Conservation (phyloP, 495 filamentous ascomycete genomes). For the Pseudevernia furfuracea region DNA sequence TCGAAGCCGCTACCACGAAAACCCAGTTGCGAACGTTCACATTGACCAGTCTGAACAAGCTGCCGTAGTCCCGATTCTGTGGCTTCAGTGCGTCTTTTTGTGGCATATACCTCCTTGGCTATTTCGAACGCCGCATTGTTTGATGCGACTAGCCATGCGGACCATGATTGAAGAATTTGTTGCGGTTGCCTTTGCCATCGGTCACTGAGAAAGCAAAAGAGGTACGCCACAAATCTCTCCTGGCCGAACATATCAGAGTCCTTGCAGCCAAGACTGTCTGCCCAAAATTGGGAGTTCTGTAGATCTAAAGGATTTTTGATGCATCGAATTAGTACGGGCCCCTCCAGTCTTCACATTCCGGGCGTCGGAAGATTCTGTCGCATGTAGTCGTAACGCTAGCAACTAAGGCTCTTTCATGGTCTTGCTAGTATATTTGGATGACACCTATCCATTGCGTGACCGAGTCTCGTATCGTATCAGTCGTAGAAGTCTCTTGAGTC, state of each 20-base stretch:
- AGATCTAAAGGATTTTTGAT: too few species aligned
- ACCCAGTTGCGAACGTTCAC: background rate
- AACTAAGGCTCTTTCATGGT: too few species aligned
- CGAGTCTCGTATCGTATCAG: too few species aligned
- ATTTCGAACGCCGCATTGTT: too few species aligned
- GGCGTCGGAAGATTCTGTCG: background rate
- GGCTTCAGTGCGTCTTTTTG: too few species aligned
- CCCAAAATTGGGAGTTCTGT: too few species aligned
- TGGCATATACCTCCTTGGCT: too few species aligned
- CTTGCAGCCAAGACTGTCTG: background rate
- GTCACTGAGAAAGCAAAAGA: background rate
- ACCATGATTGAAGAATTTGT: background rate
- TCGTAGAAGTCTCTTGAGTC: too few species aligned
- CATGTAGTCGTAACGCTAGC: too few species aligned
- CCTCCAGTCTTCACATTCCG: background rate
- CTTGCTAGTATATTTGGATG: too few species aligned
- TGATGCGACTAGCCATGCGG: too few species aligned
- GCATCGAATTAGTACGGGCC: background rate
- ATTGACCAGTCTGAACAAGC: background rate
- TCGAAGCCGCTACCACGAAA: background rate
- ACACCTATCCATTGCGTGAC: too few species aligned
- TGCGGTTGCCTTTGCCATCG: background rate
- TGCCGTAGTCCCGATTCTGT: background rate
- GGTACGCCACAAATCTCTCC: background rate
- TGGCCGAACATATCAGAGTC: background rate